These are phyloP conservation scores for Claviceps quebecensis DNA, from an alignment of 2,329 filamentous ascomycete species.

Conservation along the genomic window DNA sequence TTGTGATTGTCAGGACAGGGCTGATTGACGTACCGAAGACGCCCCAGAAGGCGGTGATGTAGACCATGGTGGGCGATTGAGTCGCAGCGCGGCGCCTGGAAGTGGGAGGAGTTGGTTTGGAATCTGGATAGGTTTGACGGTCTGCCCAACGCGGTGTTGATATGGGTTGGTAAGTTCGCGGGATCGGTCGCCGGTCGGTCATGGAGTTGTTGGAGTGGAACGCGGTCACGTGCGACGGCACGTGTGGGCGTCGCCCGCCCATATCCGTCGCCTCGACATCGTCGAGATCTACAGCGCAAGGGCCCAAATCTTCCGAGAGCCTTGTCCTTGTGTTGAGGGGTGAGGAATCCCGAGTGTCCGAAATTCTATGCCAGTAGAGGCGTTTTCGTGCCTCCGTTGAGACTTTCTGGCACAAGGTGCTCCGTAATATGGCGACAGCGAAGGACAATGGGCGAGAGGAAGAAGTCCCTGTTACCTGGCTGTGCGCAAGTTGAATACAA, in stretches of 20 bases:
- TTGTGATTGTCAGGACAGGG: too few species aligned
- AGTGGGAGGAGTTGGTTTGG: background rate
- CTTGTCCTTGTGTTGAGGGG: too few species aligned
- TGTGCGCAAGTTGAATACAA: background rate
- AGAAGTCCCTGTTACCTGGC: background rate
- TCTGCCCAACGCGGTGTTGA: background rate
- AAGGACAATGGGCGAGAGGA: too few species aligned
- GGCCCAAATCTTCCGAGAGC: too few species aligned
- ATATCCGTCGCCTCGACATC: background rate
- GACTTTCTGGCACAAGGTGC: too few species aligned
- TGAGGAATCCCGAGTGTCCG: too few species aligned
- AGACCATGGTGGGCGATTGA: constrained; percentile 36
- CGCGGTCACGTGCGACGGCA: background rate
- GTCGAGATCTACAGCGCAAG: too few species aligned
- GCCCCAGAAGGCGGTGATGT: constrained; percentile 66
- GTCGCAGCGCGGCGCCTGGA: background rate
- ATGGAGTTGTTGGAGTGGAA: background rate
- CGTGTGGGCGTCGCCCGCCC: background rate
- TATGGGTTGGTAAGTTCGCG: background rate
- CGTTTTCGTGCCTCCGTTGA: too few species aligned
- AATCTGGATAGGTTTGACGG: background rate
- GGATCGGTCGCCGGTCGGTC: too few species aligned
- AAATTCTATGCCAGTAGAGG: too few species aligned
- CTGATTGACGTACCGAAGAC: constrained; percentile 87
- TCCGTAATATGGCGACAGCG: too few species aligned